These are phyloP conservation scores for Coemansia sp. DNA, from an alignment of 192 early-diverging fungal genomes.

Conservation along the genomic window DNA sequence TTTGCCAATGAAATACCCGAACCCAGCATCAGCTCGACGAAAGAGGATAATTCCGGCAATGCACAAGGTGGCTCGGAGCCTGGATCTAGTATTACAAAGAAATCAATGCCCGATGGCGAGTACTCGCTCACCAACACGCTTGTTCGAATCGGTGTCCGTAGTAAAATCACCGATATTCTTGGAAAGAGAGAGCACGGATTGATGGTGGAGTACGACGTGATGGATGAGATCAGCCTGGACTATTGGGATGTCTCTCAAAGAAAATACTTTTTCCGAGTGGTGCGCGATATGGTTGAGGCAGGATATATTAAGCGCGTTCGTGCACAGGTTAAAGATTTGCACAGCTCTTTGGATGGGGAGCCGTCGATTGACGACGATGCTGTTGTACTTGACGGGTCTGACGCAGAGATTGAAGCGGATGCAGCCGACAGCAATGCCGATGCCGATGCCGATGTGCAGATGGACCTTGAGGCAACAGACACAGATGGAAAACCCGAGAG, in stretches of 20 bases:
- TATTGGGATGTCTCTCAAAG: constrained; percentile 10
- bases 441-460: background rate
- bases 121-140: background rate
- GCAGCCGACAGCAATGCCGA: background rate
- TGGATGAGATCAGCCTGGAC: constrained; percentile 28
- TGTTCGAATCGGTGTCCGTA: constrained; percentile 13
- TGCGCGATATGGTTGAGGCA: constrained; percentile 5
- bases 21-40: background rate
- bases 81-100: too few species aligned
- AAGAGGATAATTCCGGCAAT: background rate
- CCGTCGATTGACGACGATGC: background rate
- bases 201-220: constrained; percentile 39
- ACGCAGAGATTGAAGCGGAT: background rate
- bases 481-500: background rate
- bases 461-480: background rate
- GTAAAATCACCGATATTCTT: constrained; percentile 15
- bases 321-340: constrained; percentile 15
- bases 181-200: constrained; percentile 5
- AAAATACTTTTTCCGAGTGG: constrained; percentile 31
- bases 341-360: background rate
- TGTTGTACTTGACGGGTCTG: background rate
- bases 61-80: too few species aligned
- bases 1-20: constrained; percentile 4
- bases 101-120: too few species aligned
- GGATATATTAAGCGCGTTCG: constrained; percentile 26